Percentiles rank a stretch among this genome's conserved stretches.
phyloP scores from a whole-genome alignment of 2,329 filamentous ascomycete genomes.

The Botrytis hyacinthi region DNA sequence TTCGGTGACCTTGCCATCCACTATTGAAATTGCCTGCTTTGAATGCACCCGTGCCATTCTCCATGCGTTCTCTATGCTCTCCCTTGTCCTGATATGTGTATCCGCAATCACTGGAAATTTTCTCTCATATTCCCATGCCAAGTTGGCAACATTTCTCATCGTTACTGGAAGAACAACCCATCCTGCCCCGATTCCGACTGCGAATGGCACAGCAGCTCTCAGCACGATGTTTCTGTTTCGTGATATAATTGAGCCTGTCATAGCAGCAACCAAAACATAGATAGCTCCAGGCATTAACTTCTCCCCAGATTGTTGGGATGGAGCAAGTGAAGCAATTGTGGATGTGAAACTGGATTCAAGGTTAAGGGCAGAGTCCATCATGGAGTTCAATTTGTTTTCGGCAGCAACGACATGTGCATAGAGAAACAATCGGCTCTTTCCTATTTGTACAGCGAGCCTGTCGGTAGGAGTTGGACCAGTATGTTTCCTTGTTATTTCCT shows the following conservation, averaged over 20 bases:
- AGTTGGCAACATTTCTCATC: slow-evolving; percentile 80
- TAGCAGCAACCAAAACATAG: slow-evolving; percentile 89
- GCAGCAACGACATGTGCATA: slow-evolving; percentile 70
- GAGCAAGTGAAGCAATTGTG: slow-evolving; percentile 85
- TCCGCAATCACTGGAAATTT: slow-evolving; percentile 79
- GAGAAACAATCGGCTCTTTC: slow-evolving; percentile 74
- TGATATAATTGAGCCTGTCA: slow-evolving; percentile 90
- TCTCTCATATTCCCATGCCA: slow-evolving; percentile 93
- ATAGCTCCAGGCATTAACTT: slow-evolving; percentile 83
- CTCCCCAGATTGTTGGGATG: slow-evolving; percentile 81
- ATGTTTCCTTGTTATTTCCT: slow-evolving; percentile 33
- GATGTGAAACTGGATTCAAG: slow-evolving; percentile 87
- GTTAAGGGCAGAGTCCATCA: slow-evolving; percentile 76
- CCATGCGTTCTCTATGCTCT: slow-evolving; percentile 66
- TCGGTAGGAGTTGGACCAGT: slow-evolving; percentile 77
- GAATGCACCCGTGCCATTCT: slow-evolving; percentile 73
- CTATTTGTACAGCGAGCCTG: slow-evolving; percentile 79
- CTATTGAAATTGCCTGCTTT: slow-evolving; percentile 65
- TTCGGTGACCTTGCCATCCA: slow-evolving; percentile 77
- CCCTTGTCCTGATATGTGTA: slow-evolving; percentile 70
- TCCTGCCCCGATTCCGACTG: slow-evolving; percentile 77
- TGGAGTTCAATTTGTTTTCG: slow-evolving; percentile 80
- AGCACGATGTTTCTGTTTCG: slow-evolving; percentile 85
- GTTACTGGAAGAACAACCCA: slow-evolving; percentile 86
- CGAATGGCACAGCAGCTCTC: slow-evolving; percentile 71